Percentiles rank a stretch among this genome's conserved stretches.
Evolutionary conservation across 345 rosid species (phyloP).

Genomic region (Eutrema japonicum): DNA sequence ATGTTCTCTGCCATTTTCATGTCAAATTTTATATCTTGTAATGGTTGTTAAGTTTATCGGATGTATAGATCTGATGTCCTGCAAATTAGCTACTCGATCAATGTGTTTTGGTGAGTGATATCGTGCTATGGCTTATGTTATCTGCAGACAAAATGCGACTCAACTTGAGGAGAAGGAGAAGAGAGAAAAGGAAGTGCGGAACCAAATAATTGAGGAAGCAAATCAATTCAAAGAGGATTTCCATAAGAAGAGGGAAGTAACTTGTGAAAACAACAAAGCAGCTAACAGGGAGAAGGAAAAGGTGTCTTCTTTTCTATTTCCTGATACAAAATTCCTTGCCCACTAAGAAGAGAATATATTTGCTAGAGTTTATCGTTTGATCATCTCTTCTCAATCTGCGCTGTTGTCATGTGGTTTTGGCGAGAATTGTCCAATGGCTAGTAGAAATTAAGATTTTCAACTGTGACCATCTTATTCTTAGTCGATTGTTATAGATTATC

Average conservation of each 20-base stretch:
- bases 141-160: constrained; percentile 62
- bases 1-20: neutral
- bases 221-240: constrained; percentile 66
- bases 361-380: neutral
- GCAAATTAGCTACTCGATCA: constrained; percentile 1
- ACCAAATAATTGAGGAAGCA: constrained; percentile 66
- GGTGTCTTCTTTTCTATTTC: constrained; percentile 45
- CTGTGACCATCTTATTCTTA: constrained; percentile 15
- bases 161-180: constrained; percentile 81
- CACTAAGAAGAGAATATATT: neutral
- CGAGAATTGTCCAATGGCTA: neutral
- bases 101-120: constrained; percentile 34
- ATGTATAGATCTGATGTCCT: constrained; percentile 14
- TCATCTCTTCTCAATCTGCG: neutral
- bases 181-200: constrained; percentile 66
- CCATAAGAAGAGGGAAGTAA: constrained; percentile 57
- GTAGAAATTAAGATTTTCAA: neutral
- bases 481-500: constrained; percentile 1
- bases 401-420: constrained; percentile 4
- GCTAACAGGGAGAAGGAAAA: constrained; percentile 77
- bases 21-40: constrained; percentile 8
- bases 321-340: neutral
- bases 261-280: constrained; percentile 62
- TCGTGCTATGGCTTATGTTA: constrained; percentile 20
- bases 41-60: neutral